These are phyloP conservation scores for Fusarium sp. DNA, from an alignment of 2,329 filamentous ascomycete species.

Conservation along the genomic window DNA sequence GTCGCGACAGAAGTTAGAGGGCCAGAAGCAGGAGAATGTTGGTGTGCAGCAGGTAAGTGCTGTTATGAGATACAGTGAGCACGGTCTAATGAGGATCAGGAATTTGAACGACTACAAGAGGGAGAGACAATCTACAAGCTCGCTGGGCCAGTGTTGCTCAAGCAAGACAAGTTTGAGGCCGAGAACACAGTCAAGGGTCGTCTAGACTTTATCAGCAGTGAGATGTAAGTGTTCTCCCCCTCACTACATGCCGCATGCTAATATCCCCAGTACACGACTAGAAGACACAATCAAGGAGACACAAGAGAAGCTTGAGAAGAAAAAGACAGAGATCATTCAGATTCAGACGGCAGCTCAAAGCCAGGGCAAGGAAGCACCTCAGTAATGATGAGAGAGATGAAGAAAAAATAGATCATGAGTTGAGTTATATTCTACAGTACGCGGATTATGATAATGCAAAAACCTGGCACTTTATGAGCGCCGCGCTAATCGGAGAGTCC, in stretches of 20 bases:
- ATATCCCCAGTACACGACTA: conserved; percentile 49
- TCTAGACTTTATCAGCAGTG: conserved; percentile 90
- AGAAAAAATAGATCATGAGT: conserved; percentile 42
- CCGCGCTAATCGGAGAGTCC: conserved; percentile 23
- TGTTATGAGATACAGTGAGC: not conserved
- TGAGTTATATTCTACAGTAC: conserved; percentile 44
- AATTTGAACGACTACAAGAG: conserved; percentile 82
- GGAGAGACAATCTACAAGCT: conserved; percentile 96
- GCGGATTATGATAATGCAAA: conserved; percentile 34
- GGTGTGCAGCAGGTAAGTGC: conserved; percentile 79
- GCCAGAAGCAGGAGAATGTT: conserved; percentile 92
- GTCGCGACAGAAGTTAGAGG: conserved; percentile 90
- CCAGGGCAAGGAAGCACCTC: conserved; percentile 46
- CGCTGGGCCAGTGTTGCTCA: conserved; percentile 89
- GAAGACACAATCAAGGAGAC: conserved; percentile 66
- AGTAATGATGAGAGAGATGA: conserved; percentile 21
- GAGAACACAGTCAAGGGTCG: conserved; percentile 90
- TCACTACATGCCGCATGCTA: conserved; percentile 3
- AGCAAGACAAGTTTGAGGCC: conserved; percentile 93
- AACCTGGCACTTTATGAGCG: conserved; percentile 28
- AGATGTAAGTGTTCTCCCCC: conserved; percentile 75
- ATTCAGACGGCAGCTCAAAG: conserved; percentile 55
- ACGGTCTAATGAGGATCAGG: conserved; percentile 59
- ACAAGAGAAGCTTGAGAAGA: conserved; percentile 67
- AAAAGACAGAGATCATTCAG: conserved; percentile 69